phyloP scores from a whole-genome alignment of 768 basidiomycete genomes.

The Serpula lacrymans region DNA sequence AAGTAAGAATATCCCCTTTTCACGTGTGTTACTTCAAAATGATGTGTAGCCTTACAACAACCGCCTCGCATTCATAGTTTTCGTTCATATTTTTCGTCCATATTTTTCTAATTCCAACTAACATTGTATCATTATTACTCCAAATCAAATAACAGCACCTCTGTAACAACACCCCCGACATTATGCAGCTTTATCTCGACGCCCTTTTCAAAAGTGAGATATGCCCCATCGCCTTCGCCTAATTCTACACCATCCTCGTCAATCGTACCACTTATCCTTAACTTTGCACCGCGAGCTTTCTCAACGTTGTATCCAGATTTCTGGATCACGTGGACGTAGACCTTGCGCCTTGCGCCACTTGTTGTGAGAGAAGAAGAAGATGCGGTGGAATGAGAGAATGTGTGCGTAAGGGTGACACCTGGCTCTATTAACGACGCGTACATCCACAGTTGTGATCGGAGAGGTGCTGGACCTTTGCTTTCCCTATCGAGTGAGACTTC shows the following conservation, averaged over 20 bases:
- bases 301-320: conserved; percentile 74
- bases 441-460: conserved; percentile 63
- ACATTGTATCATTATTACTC: too few species aligned
- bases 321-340: conserved; percentile 85
- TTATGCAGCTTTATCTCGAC: conserved; percentile 50
- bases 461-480: conserved; percentile 76
- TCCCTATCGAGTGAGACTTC: conserved; percentile 65
- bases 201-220: conserved; percentile 47
- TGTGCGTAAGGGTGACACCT: conserved; percentile 49
- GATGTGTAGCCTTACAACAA: too few species aligned
- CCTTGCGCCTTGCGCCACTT: conserved; percentile 42
- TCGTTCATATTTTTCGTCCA: too few species aligned
- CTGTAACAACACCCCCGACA: conserved; percentile 60
- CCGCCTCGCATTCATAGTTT: too few species aligned
- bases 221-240: conserved; percentile 87
- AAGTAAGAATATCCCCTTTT: too few species aligned
- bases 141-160: conserved; percentile 80
- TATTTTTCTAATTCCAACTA: too few species aligned
- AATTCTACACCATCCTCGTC: conserved; percentile 45
- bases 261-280: conserved; percentile 47
- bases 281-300: conserved; percentile 49
- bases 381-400: conserved; percentile 37
- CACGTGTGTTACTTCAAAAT: too few species aligned
- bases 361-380: conserved; percentile 9
- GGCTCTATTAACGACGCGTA: conserved; percentile 73